Base-by-base conservation (phyloP, 1,284 basidiomycete species). In the Ceratobasidium sp. region DNA sequence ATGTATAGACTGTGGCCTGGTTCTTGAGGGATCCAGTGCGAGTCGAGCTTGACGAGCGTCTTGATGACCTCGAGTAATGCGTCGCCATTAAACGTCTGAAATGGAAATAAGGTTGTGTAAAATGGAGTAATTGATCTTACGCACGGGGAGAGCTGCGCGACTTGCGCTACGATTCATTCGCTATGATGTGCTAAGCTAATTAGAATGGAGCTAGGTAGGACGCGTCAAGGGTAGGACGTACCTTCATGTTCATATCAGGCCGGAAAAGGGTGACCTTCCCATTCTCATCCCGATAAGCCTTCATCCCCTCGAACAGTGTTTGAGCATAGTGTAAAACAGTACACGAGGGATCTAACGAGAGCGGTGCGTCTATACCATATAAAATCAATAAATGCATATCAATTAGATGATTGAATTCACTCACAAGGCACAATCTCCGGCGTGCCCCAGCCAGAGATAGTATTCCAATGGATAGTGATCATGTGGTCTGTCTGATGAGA, bases 161-260 rank as follows among this genome's bases (percentile, higher is more conserved):
- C 82, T 72, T 15, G 94, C 94, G 78, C 92, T 94, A 47, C 78
- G 87, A 83, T 94, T 94, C 93, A 96, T 94, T 47, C 94, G 89
- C 82, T 71, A 50, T 36, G 29, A 22, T 44, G 22, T 57, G 56
- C 17, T 59, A 29, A 14, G n/a, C 17, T 27, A 31, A 9, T 66
- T n/a, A 66, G 41, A 44, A 50, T 15, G n/a, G 11, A 22, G 19
- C 14, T 24, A 14, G 1, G n/a, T 44, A 24, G 29, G n/a, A 36
- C 14, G 27, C 17, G 41, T 15, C 31, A 27, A 19, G 47, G 27
- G 44, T 3, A 36, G 27, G 24, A 48, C 67, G 29, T 50, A 60
- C 67, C 67, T 90, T 90, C 97, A 99, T 99, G 86, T 99, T 99
- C 92, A 97, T 97, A 82, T 99, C 96, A 0, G 98, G 98, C 66